Conservation (phyloP, 2,329 filamentous ascomycete genomes). For the Didymella exigua region DNA sequence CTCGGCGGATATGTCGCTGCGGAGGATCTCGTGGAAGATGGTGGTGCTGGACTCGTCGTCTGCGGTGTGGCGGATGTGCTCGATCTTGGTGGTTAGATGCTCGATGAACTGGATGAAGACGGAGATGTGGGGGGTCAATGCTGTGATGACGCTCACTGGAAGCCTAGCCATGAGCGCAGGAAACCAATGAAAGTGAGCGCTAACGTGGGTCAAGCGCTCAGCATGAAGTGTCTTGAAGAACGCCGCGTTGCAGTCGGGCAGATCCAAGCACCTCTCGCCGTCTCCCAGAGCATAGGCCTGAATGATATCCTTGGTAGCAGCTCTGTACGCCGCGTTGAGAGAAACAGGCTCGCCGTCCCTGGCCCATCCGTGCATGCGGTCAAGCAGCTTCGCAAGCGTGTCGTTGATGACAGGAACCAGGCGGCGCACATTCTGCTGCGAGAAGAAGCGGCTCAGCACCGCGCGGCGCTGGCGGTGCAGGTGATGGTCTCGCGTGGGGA, state of each 20-base stretch:
- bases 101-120: not conserved
- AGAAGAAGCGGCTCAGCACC: constrained; percentile 8
- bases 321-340: constrained; percentile 4
- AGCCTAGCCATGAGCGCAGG: not conserved
- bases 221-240: not conserved
- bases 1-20: constrained; percentile 27
- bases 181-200: not conserved
- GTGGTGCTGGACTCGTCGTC: not conserved
- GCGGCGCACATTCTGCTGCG: constrained; percentile 9
- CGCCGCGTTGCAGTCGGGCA: not conserved
- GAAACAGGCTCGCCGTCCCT: not conserved
- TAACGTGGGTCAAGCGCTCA: not conserved
- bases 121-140: not conserved
- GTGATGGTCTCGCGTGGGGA: constrained; percentile 4
- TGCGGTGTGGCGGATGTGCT: not conserved
- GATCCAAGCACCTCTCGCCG: constrained; percentile 14
- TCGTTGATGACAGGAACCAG: constrained; percentile 6
- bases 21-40: constrained; percentile 42
- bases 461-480: constrained; percentile 8
- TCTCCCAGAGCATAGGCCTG: constrained; percentile 5
- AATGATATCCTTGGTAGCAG: constrained; percentile 10
- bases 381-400: not conserved
- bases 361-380: constrained; percentile 6
- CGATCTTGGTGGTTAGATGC: not conserved
- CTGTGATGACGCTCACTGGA: not conserved